These are phyloP conservation scores for Parachlorella kessleri DNA, from an alignment of 139 green algal species.

Conservation along the genomic window DNA sequence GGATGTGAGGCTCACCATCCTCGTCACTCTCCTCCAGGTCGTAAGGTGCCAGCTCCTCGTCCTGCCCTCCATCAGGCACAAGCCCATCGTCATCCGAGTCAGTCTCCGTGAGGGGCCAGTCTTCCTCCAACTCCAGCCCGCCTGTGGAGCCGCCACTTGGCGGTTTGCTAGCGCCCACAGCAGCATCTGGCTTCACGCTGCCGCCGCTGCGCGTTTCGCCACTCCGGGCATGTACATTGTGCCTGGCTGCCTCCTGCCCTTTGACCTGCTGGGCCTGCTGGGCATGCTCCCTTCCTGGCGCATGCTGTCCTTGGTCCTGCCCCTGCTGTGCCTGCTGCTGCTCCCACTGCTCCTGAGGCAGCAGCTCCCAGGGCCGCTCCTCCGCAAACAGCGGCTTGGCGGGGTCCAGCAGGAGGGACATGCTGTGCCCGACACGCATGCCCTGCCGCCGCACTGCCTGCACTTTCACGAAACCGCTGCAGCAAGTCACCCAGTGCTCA, in stretches of 20 bases:
- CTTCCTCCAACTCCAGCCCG: background rate
- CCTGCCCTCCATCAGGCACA: background rate
- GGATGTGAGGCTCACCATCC: slow-evolving; percentile 36
- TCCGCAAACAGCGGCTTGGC: slow-evolving; percentile 57
- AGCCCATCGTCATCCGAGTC: slow-evolving; percentile 46
- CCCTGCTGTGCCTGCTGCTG: background rate
- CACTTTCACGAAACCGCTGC: too few relatives aligned
- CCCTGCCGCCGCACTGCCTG: slow-evolving; percentile 47
- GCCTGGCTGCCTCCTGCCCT: too few relatives aligned
- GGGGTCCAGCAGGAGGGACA: slow-evolving; percentile 51
- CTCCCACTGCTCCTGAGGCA: slow-evolving; percentile 60
- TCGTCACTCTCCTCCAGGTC: slow-evolving; percentile 42
- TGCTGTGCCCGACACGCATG: slow-evolving; percentile 62
- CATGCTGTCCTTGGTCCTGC: background rate
- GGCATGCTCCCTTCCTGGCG: background rate
- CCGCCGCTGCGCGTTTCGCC: background rate
- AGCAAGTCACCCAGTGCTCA: too few relatives aligned
- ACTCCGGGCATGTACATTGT: too few relatives aligned
- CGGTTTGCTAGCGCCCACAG: too few relatives aligned
- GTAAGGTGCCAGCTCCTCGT: slow-evolving; percentile 23
- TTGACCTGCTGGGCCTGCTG: background rate
- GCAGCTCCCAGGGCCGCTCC: slow-evolving; percentile 34
- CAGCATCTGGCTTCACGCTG: background rate
- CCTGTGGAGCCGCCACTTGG: background rate
- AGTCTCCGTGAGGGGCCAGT: slow-evolving; percentile 26